Conservation (phyloP, 768 basidiomycete genomes). For the Lactifluus piperatus region DNA sequence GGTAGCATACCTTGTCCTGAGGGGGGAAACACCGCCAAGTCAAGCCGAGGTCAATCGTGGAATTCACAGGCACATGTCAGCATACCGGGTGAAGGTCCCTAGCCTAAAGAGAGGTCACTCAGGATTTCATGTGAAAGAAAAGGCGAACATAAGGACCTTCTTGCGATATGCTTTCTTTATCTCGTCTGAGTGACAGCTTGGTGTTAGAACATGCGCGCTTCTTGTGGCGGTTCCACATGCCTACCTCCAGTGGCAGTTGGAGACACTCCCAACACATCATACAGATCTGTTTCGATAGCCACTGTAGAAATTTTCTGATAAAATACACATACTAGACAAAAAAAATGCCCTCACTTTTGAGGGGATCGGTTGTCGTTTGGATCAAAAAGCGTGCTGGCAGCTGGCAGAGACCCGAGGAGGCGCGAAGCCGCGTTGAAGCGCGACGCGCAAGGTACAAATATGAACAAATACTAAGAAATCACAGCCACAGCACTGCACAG, state of each 20-base stretch:
- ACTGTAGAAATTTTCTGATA: slow-evolving; percentile 31
- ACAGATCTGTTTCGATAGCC: slow-evolving; percentile 72
- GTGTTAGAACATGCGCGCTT: slow-evolving; percentile 18
- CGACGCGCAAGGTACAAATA: slow-evolving; percentile 3
- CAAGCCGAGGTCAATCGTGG: slow-evolving; percentile 10
- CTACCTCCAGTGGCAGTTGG: slow-evolving; percentile 65
- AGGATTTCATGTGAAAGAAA: slow-evolving; percentile 20
- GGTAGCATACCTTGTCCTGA: slow-evolving; percentile 55
- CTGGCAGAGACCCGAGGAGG: background rate
- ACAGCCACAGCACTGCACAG: no score
- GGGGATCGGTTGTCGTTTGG: background rate
- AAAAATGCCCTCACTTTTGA: background rate
- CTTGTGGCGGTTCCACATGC: slow-evolving; percentile 15
- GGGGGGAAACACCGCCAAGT: slow-evolving; percentile 1
- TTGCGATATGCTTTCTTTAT: slow-evolving; percentile 92
- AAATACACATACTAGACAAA: background rate
- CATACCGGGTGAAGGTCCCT: slow-evolving; percentile 82
- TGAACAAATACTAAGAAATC: background rate
- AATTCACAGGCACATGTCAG: slow-evolving; percentile 14
- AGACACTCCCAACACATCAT: slow-evolving; percentile 75
- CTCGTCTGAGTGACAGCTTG: slow-evolving; percentile 42
- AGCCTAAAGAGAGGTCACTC: slow-evolving; percentile 40
- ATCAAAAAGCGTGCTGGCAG: background rate
- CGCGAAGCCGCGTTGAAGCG: background rate
- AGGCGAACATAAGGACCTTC: slow-evolving; percentile 48